Base-by-base conservation (phyloP, 2,329 filamentous ascomycete species). In the Aspergillus bombycis region DNA sequence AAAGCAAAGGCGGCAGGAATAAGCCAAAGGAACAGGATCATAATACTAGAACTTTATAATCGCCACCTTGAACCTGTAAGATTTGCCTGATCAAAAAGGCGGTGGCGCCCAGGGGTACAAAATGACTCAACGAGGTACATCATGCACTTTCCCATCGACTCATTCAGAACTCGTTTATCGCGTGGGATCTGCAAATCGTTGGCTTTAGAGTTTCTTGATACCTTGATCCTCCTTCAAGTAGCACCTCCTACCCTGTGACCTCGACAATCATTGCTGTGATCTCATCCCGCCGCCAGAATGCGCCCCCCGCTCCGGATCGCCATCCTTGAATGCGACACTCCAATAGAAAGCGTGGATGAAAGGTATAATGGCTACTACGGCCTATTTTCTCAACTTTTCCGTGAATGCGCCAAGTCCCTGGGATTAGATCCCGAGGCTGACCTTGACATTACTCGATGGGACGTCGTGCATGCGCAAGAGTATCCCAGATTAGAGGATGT, bases 291-390 rank as follows among this genome's bases (percentile, higher is more conserved):
- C 43, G 8, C 30, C 54, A 57, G 3, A n/a, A 80, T 80, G 77
- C 71, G 65, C 50, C 63, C 72, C 19, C 86, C 86, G 34, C 80
- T 94, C 69, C 90, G 91, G 61, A 90, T 97, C 78, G 93, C 94
- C 54, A 86, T 98, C 70, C 88, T 98, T 69, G 92, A 97, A 83
- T 90, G 91, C 82, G 94, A 97, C 79, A 91, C 87, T 1, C 93
- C 93, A 1, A 83, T 91, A 57, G 85, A 88, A 1, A 78, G 85
- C 50, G 86, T 90, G 43, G 81, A 86, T 60, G 84, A 84, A 61
- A 87, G 87, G 71, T 93, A 91, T 78, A 86, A 88, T 58, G 84
- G 84, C 64, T 97, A 97, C 79, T 87, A 88, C 65, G 89, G 88
- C 66, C 85, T 92, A 64, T 92, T 93, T 78, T 83, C 80, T 21